These are phyloP conservation scores for Globisporangium megalacanthum DNA, from an alignment of 352 stramenopile species.

Conservation along the genomic window DNA sequence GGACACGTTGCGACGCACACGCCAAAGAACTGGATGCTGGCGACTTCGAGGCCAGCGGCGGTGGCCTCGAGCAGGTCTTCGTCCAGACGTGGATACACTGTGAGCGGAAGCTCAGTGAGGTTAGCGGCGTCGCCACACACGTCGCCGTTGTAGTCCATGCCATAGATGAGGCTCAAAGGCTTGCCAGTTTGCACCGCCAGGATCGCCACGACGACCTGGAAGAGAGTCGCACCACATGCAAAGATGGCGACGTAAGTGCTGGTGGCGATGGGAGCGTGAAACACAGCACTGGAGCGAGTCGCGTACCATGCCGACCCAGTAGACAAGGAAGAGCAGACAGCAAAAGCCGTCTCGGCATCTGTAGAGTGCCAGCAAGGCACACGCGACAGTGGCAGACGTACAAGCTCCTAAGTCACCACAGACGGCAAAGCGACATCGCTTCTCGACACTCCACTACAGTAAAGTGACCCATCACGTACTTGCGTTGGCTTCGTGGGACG, in stretches of 20 bases:
- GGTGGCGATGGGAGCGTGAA: neutral
- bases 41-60: constrained; percentile 28
- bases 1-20: constrained; percentile 71
- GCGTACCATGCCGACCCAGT: constrained; percentile 76
- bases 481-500: constrained; percentile 19
- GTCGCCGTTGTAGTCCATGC: constrained; percentile 75
- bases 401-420: neutral
- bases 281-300: neutral
- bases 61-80: constrained; percentile 64
- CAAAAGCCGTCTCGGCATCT: constrained; percentile 81
- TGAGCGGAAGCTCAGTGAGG: constrained; percentile 35
- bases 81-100: constrained; percentile 74
- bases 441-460: no score
- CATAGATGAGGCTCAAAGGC: constrained; percentile 73
- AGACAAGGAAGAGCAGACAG: constrained; percentile 79
- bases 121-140: constrained; percentile 56
- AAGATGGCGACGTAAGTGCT: neutral
- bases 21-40: constrained; percentile 70
- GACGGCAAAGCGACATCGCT: neutral
- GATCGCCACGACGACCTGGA: constrained; percentile 38
- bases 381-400: neutral
- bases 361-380: neutral
- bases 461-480: constrained; percentile 10
- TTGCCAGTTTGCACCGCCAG: constrained; percentile 61
- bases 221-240: neutral